These are phyloP conservation scores for Phytophthora uliginosa DNA, from an alignment of 352 stramenopile genomes.

Conservation along the genomic window DNA sequence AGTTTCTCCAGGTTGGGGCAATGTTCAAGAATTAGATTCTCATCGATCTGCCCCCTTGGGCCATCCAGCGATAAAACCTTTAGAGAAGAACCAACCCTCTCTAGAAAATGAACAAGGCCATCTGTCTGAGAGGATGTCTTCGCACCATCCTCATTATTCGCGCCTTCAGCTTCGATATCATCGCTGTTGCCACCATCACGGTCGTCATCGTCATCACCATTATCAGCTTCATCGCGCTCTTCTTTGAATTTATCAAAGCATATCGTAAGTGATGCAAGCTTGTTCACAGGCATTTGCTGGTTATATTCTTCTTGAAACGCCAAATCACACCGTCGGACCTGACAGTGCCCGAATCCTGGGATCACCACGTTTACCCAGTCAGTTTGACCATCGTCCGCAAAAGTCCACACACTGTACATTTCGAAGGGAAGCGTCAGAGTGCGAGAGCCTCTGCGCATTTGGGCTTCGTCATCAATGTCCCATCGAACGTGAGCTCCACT, in stretches of 20 bases:
- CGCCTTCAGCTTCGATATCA: not conserved
- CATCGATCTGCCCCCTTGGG: not conserved
- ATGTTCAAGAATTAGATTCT: not conserved
- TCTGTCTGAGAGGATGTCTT: not conserved
- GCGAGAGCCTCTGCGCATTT: not conserved
- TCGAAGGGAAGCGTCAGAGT: not conserved
- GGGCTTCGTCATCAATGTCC: not conserved
- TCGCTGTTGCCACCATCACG: not conserved
- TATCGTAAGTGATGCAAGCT: not conserved
- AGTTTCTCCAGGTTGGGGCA: not conserved
- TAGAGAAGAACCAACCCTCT: not conserved
- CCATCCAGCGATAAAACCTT: not conserved
- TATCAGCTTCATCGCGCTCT: not conserved
- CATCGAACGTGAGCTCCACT: not conserved
- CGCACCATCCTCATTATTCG: not conserved
- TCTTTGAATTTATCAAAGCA: not conserved
- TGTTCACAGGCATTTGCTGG: not conserved
- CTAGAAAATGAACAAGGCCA: not conserved
- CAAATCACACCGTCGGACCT: not conserved
- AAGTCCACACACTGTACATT: not conserved
- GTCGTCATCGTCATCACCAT: not conserved
- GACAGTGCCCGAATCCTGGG: not conserved
- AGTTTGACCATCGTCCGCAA: not conserved
- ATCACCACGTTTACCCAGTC: not conserved
- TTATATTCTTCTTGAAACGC: not conserved